A percentile compares a stretch with the other conserved stretches of the same genome.
Evolutionary conservation across 805 yeast genomes (phyloP).

Genomic region (Pichia nakasei): DNA sequence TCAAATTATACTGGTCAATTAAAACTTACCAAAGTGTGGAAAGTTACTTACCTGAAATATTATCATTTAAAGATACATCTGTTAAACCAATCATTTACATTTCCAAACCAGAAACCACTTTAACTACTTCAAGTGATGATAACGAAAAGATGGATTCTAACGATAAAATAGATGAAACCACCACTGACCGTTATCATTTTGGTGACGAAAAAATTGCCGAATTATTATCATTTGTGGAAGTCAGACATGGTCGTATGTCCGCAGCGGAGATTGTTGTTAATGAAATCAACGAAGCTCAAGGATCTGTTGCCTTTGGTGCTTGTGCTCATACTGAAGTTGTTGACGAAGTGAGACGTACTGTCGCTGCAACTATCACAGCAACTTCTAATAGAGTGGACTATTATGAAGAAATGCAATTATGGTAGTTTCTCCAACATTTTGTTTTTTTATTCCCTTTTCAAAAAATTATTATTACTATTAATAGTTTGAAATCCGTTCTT

Average conservation of each 20-base stretch:
- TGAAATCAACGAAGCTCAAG: slow-evolving; percentile 31
- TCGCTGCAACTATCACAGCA: slow-evolving; percentile 13
- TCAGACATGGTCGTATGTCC: slow-evolving; percentile 38
- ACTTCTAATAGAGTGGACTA: slow-evolving; percentile 19
- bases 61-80: slow-evolving; percentile 25
- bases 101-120: slow-evolving; percentile 25
- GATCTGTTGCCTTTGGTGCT: slow-evolving; percentile 37
- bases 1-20: slow-evolving; percentile 56
- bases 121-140: slow-evolving; percentile 2
- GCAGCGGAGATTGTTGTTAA: slow-evolving; percentile 26
- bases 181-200: neutral
- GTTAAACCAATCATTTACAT: slow-evolving; percentile 35
- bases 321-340: slow-evolving; percentile 42
- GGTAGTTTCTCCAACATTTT: slow-evolving; percentile 21
- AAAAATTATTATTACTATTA: neutral
- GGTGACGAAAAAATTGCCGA: slow-evolving; percentile 8
- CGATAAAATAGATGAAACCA: neutral
- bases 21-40: slow-evolving; percentile 41
- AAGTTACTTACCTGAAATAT: slow-evolving; percentile 41
- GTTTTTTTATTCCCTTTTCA: neutral
- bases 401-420: slow-evolving; percentile 29
- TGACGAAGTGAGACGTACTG: slow-evolving; percentile 21
- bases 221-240: slow-evolving; percentile 30
- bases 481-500: neutral
- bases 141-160: neutral